A percentile compares a stretch with the other conserved stretches of the same genome.
Conservation (phyloP, 176 grass and related monocot genomes). For the Avena eriantha region DNA sequence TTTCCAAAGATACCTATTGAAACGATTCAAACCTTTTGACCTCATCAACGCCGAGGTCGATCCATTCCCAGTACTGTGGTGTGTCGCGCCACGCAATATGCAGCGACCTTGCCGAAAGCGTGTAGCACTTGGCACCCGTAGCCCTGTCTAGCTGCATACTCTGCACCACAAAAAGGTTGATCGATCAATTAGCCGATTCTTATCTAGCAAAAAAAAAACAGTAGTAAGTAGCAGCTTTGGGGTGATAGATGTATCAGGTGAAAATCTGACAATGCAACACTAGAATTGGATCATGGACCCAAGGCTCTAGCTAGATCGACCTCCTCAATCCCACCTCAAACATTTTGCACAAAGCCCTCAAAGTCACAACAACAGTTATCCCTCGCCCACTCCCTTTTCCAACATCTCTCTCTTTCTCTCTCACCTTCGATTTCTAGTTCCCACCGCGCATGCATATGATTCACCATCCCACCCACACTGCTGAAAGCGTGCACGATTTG, state of each 20-base stretch:
- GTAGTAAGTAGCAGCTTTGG: neutral
- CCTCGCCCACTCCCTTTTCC: no score
- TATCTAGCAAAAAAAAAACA: neutral
- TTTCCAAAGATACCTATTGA: neutral
- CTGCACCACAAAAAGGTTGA: constrained; percentile 29
- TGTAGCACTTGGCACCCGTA: constrained; percentile 58
- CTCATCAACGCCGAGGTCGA: neutral
- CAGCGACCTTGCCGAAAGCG: constrained; percentile 54
- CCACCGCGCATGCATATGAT: no score
- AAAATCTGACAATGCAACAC: no score
- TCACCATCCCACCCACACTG: no score
- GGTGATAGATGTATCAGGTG: no score
- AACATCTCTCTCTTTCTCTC: no score
- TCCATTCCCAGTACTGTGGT: constrained; percentile 53
- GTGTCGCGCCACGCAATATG: constrained; percentile 49
- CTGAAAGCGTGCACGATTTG: no score
- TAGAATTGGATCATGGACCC: no score
- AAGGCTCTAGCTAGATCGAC: no score
- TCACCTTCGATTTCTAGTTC: no score
- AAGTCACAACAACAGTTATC: neutral
- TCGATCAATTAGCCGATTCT: neutral
- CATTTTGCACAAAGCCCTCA: neutral
- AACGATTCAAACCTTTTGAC: neutral
- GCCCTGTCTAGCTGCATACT: constrained; percentile 51
- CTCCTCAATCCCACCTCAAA: no score